Conservation (phyloP, 768 basidiomycete species). For the Trametes cinnabarina region DNA sequence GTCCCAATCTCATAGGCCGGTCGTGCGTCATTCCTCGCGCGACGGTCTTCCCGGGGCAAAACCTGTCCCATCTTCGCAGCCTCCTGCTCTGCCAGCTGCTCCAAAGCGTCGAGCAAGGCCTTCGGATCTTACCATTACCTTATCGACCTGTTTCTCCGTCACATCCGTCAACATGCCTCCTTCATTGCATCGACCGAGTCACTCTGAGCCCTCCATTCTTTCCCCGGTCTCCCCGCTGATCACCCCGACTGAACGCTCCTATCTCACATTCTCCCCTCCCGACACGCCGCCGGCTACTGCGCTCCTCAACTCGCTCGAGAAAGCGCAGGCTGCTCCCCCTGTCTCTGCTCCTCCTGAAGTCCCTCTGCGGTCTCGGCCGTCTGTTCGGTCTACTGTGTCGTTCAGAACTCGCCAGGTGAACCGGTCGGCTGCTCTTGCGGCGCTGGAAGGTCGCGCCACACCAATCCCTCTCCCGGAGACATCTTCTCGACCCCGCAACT, state of each 20-base stretch:
- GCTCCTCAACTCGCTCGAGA: background rate
- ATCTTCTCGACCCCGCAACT: slow-evolving; percentile 41
- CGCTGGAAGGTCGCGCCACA: slow-evolving; percentile 53
- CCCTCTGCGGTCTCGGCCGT: slow-evolving; percentile 15
- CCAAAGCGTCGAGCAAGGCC: slow-evolving; percentile 18
- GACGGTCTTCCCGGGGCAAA: slow-evolving; percentile 59
- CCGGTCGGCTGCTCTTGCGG: slow-evolving; percentile 59
- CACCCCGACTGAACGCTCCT: slow-evolving; percentile 23
- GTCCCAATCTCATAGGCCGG: background rate
- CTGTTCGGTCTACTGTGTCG: slow-evolving; percentile 42
- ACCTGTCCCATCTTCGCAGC: slow-evolving; percentile 52
- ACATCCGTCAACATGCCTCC: background rate
- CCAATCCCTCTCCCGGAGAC: background rate
- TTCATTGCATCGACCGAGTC: slow-evolving; percentile 23
- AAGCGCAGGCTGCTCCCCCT: background rate
- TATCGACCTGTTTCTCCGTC: slow-evolving; percentile 22
- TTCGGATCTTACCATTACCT: slow-evolving; percentile 25
- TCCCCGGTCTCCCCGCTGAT: slow-evolving; percentile 22
- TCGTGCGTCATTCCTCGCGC: slow-evolving; percentile 35
- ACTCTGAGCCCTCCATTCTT: slow-evolving; percentile 25
- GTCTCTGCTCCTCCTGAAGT: slow-evolving; percentile 16
- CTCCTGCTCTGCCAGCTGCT: slow-evolving; percentile 43
- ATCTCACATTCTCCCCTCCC: slow-evolving; percentile 23
- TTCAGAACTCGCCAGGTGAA: slow-evolving; percentile 43
- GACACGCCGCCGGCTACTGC: slow-evolving; percentile 17